Conservation (phyloP, 805 yeast species). For the Sugiyamaella qingdaonensis region DNA sequence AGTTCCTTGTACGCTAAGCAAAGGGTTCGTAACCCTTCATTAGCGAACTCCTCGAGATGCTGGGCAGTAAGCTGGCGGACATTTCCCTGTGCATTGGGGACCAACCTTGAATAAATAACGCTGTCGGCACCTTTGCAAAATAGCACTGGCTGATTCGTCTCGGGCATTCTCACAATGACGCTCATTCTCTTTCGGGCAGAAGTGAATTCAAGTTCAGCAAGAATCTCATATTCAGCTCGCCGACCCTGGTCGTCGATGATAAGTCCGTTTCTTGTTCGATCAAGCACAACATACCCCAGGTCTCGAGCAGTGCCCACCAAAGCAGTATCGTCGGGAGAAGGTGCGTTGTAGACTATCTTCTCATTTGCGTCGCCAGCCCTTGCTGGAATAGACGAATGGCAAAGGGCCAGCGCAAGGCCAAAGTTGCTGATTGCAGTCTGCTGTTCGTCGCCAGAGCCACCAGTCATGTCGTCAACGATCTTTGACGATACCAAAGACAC, state of each 20-base stretch:
- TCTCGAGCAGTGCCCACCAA: slow-evolving; percentile 74
- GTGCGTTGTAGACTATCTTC: slow-evolving; percentile 59
- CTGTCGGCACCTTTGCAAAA: slow-evolving; percentile 75
- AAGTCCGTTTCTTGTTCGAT: slow-evolving; percentile 48
- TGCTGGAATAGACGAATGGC: slow-evolving; percentile 74
- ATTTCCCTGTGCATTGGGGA: slow-evolving; percentile 32
- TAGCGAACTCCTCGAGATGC: slow-evolving; percentile 65
- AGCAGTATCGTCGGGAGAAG: slow-evolving; percentile 81
- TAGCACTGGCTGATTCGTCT: slow-evolving; percentile 40
- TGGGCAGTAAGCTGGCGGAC: slow-evolving; percentile 52
- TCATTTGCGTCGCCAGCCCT: slow-evolving; percentile 31
- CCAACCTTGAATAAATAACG: slow-evolving; percentile 51
- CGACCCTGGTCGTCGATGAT: slow-evolving; percentile 44
- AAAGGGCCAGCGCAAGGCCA: slow-evolving; percentile 62
- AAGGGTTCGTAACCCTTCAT: slow-evolving; percentile 73
- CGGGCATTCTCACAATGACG: slow-evolving; percentile 51
- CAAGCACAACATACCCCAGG: slow-evolving; percentile 60
- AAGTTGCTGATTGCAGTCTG: slow-evolving; percentile 50
- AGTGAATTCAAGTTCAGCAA: slow-evolving; percentile 59
- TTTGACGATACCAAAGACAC: slow-evolving; percentile 59
- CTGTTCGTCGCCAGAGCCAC: slow-evolving; percentile 39
- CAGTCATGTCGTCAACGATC: slow-evolving; percentile 50
- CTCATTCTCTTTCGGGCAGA: slow-evolving; percentile 79
- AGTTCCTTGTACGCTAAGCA: slow-evolving; percentile 60
- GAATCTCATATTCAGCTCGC: slow-evolving; percentile 42